Conservation (phyloP, 768 basidiomycete genomes). For the Neoboletus magnificus region DNA sequence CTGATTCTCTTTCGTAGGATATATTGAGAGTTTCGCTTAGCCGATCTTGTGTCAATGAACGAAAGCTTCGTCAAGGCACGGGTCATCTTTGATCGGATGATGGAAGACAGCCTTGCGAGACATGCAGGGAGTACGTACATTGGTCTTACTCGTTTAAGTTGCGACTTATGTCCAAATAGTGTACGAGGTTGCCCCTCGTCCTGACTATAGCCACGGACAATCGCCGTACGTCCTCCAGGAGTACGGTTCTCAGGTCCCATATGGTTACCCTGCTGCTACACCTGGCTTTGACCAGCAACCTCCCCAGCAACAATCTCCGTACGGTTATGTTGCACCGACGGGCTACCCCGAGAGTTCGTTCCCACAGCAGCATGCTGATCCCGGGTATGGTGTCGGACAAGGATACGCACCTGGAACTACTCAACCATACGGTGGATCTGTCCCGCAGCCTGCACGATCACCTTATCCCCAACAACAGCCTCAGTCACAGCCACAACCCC, state of each 20-base stretch:
- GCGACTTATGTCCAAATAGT: conserved; percentile 34
- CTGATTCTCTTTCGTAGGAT: background rate
- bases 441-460: conserved; percentile 29
- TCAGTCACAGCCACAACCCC: conserved; percentile 30
- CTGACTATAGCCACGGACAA: conserved; percentile 27
- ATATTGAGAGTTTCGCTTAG: conserved; percentile 37
- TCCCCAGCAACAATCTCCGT: conserved; percentile 32
- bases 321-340: conserved; percentile 22
- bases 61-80: conserved; percentile 89
- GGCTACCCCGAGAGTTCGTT: conserved; percentile 26
- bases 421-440: conserved; percentile 22
- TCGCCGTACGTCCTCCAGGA: conserved; percentile 30
- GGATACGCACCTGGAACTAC: conserved; percentile 16
- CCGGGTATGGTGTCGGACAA: conserved; percentile 21
- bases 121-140: conserved; percentile 56
- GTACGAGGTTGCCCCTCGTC: conserved; percentile 44
- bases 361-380: conserved; percentile 27
- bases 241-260: conserved; percentile 39
- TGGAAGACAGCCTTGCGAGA: conserved; percentile 82
- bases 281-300: conserved; percentile 42
- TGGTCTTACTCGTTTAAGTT: background rate
- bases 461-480: conserved; percentile 32
- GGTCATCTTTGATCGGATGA: conserved; percentile 89
- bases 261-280: conserved; percentile 41
- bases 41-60: conserved; percentile 92